A percentile compares a stretch with the other conserved stretches of the same genome.
Evolutionary conservation across 2,329 filamentous ascomycete species (phyloP).

Genomic region (Thermothelomyces thermophilus): DNA sequence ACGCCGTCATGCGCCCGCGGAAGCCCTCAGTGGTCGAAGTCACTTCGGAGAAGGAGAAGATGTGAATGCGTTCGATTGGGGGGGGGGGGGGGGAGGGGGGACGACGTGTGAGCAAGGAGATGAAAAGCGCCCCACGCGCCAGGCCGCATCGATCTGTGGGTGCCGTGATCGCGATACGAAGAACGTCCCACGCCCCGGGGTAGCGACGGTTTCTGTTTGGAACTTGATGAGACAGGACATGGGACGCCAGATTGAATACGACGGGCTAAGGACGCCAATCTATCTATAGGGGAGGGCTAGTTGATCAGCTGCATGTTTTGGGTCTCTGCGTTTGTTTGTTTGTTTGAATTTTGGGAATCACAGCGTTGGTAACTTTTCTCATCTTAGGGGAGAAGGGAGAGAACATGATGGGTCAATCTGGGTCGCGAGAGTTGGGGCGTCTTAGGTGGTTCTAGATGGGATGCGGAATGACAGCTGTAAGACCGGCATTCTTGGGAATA

Average conservation of each 20-base stretch:
- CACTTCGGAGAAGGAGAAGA: slow-evolving; percentile 33
- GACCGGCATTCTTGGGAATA: neutral
- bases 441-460: too few relatives aligned
- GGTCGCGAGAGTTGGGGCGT: too few relatives aligned
- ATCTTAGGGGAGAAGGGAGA: too few relatives aligned
- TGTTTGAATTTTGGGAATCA: slow-evolving; percentile 4
- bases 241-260: neutral
- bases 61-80: neutral
- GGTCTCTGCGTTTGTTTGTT: slow-evolving; percentile 1
- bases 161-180: too few relatives aligned
- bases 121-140: too few relatives aligned
- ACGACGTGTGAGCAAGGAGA: neutral
- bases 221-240: neutral
- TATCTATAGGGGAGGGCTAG: neutral
- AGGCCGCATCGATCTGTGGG: too few relatives aligned
- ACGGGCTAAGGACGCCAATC: neutral
- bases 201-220: too few relatives aligned
- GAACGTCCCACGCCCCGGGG: too few relatives aligned
- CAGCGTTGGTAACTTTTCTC: slow-evolving; percentile 3
- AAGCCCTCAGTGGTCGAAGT: slow-evolving; percentile 27
- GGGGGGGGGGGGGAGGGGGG: too few relatives aligned
- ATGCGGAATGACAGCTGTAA: too few relatives aligned
- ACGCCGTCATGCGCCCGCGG: slow-evolving; percentile 66
- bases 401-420: neutral
- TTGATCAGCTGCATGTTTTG: neutral